Evolutionary conservation across 441 rosid genomes (phyloP).

Genomic region (Croton laevigatus): DNA sequence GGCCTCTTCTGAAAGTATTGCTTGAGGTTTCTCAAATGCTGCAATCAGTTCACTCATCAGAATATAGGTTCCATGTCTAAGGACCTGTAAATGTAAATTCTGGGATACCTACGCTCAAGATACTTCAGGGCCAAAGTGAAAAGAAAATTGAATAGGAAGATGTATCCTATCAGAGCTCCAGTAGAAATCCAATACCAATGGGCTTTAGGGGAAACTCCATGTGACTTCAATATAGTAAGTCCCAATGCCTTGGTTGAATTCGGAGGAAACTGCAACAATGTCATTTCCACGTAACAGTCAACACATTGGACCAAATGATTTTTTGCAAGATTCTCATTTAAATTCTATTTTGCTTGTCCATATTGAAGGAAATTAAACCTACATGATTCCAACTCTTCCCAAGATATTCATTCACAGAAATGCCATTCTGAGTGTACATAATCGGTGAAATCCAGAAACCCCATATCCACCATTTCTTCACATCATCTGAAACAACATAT

Average conservation of each 20-base stretch:
- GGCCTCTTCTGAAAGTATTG: constrained; percentile 47
- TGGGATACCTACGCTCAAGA: constrained; percentile 53
- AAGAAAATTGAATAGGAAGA: constrained; percentile 58
- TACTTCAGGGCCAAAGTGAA: constrained; percentile 62
- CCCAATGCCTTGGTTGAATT: constrained; percentile 67
- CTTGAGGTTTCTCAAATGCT: constrained; percentile 66
- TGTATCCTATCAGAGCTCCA: constrained; percentile 59
- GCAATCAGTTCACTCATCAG: constrained; percentile 27
- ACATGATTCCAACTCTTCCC: constrained; percentile 65
- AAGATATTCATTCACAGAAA: constrained; percentile 59
- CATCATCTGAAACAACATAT: constrained; percentile 37
- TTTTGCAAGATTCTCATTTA: background rate
- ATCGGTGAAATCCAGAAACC: constrained; percentile 69
- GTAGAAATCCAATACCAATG: constrained; percentile 86
- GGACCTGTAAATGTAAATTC: constrained; percentile 1
- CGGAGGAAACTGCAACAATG: constrained; percentile 42
- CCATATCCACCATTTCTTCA: constrained; percentile 74
- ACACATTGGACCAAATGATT: constrained; percentile 1
- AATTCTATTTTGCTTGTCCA: background rate
- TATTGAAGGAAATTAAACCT: constrained; percentile 20
- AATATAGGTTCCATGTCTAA: constrained; percentile 4
- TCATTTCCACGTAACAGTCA: background rate
- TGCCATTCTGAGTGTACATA: constrained; percentile 65
- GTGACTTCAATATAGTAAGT: constrained; percentile 55
- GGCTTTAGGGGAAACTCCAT: constrained; percentile 61